phyloP scores from a whole-genome alignment of 2,329 filamentous ascomycete species.

The Cryphonectria japonica region DNA sequence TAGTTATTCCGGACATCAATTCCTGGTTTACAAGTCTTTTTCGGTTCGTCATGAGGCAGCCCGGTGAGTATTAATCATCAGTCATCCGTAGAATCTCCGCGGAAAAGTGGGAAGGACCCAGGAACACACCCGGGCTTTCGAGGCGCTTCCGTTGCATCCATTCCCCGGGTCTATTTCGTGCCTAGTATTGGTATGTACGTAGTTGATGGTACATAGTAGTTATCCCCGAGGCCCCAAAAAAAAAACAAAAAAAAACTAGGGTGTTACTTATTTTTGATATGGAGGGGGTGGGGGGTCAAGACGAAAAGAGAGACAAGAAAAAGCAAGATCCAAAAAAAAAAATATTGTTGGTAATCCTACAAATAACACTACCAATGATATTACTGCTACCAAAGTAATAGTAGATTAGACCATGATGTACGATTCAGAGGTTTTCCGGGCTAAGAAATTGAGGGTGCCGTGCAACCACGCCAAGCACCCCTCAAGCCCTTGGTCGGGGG shows the following conservation, averaged over 20 bases:
- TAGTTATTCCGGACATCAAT: neutral
- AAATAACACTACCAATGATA: neutral
- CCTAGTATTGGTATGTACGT: neutral
- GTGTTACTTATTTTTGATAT: neutral
- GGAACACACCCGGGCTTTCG: neutral
- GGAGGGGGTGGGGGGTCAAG: neutral
- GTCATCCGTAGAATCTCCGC: neutral
- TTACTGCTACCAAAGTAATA: neutral
- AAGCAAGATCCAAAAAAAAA: neutral
- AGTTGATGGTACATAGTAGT: neutral
- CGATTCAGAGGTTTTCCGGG: neutral
- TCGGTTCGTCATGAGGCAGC: neutral
- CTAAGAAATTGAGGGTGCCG: neutral
- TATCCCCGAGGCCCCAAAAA: neutral
- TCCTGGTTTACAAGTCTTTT: neutral
- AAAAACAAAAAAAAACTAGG: neutral
- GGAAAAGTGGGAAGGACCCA: neutral
- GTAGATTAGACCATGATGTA: neutral
- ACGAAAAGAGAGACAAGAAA: neutral
- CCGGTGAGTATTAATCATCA: neutral
- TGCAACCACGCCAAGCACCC: neutral
- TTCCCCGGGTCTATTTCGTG: neutral
- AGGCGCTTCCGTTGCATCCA: neutral
- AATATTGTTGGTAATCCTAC: neutral
- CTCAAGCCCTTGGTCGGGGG: neutral